These are phyloP conservation scores for Fusarium staphyleae DNA, from an alignment of 2,329 filamentous ascomycete genomes.

Conservation along the genomic window DNA sequence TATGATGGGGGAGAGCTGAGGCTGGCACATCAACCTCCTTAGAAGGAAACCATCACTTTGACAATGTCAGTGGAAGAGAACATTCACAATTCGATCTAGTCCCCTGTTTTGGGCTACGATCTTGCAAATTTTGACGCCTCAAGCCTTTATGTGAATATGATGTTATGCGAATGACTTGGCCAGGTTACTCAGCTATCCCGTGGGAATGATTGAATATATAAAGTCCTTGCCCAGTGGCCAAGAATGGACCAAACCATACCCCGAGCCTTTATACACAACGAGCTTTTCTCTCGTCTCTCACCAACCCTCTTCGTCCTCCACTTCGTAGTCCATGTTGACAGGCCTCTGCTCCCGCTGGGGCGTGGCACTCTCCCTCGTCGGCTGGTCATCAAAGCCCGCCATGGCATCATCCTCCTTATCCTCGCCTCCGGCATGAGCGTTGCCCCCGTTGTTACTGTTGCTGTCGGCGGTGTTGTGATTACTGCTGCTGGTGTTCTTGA, in stretches of 20 bases:
- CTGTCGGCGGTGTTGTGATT: background rate
- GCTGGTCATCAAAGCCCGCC: constrained; percentile 36
- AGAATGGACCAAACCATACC: background rate
- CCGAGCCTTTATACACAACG: background rate
- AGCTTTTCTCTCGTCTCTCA: constrained; percentile 30
- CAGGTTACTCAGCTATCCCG: background rate
- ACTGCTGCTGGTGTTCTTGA: constrained; percentile 15
- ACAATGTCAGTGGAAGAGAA: background rate
- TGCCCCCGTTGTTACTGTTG: constrained; percentile 7
- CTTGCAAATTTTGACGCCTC: constrained; percentile 1
- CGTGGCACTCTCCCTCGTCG: constrained; percentile 17
- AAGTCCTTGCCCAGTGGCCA: background rate
- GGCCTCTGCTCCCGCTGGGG: constrained; percentile 43
- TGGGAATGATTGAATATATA: background rate
- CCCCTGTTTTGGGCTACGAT: constrained; percentile 26
- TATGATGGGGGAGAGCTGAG: background rate
- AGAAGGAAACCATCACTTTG: background rate
- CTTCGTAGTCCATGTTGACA: constrained; percentile 61
- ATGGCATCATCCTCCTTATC: constrained; percentile 39
- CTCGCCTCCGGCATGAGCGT: constrained; percentile 5
- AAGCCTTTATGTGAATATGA: background rate
- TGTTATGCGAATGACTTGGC: background rate
- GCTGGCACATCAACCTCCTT: constrained; percentile 5
- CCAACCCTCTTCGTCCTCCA: constrained; percentile 60
- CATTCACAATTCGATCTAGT: constrained; percentile 27